Percentiles rank a stretch among this genome's conserved stretches.
phyloP scores from a whole-genome alignment of 2,329 filamentous ascomycete genomes.

The Microthyrium microscopicum region DNA sequence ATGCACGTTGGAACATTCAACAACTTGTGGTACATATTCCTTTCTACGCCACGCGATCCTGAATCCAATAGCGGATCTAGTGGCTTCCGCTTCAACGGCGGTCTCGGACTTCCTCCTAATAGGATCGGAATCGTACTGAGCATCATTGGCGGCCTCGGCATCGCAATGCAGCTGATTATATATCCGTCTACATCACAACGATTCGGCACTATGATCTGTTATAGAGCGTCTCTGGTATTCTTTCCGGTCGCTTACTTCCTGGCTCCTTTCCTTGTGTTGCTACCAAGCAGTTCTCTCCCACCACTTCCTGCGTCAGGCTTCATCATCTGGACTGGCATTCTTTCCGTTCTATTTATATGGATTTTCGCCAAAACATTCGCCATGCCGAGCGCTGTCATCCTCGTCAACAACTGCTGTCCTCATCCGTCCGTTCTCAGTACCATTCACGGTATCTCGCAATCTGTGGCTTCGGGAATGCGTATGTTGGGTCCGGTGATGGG shows the following conservation, averaged over 20 bases:
- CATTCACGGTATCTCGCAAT: conserved; percentile 42
- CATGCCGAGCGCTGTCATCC: conserved; percentile 39
- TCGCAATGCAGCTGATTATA: conserved; percentile 27
- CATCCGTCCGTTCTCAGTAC: conserved; percentile 38
- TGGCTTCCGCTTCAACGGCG: conserved; percentile 28
- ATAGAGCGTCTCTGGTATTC: conserved; percentile 23
- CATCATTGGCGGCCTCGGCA: conserved; percentile 30
- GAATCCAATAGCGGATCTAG: neutral
- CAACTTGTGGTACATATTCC: conserved; percentile 31
- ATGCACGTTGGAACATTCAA: conserved; percentile 33
- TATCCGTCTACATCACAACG: conserved; percentile 26
- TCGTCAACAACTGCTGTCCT: conserved; percentile 43
- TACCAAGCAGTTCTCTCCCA: conserved; percentile 22
- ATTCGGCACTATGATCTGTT: conserved; percentile 25
- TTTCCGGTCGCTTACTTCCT: conserved; percentile 29
- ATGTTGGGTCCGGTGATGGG: conserved; percentile 44
- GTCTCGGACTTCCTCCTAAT: conserved; percentile 28
- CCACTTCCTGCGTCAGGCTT: conserved; percentile 23
- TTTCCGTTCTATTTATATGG: conserved; percentile 24
- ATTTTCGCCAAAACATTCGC: conserved; percentile 32
- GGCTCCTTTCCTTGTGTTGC: conserved; percentile 24
- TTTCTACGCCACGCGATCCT: conserved; percentile 24
- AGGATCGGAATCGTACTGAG: conserved; percentile 29
- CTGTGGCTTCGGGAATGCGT: conserved; percentile 39
- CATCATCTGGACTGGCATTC: conserved; percentile 26